phyloP scores from a whole-genome alignment of 2,329 filamentous ascomycete genomes.

The Penicillium sp. region DNA sequence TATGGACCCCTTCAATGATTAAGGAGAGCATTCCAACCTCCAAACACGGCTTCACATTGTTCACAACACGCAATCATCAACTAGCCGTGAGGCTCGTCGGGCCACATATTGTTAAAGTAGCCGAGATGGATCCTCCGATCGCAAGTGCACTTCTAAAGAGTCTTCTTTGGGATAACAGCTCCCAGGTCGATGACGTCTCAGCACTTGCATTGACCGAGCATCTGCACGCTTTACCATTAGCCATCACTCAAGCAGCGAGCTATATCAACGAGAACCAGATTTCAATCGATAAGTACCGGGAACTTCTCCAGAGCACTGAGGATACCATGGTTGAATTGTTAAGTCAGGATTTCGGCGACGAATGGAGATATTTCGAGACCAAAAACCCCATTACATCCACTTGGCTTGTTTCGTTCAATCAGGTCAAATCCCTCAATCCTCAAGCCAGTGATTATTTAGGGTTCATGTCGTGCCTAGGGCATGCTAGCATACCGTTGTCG shows the following conservation, averaged over 20 bases:
- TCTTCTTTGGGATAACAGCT: slow-evolving; percentile 16
- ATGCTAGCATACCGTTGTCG: slow-evolving; percentile 31
- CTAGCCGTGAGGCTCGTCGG: no score
- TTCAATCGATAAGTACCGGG: neutral
- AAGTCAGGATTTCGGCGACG: slow-evolving; percentile 17
- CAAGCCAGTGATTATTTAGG: slow-evolving; percentile 25
- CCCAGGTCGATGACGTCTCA: neutral
- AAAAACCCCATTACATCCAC: slow-evolving; percentile 16
- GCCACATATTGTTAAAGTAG: no score
- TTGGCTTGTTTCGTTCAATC: slow-evolving; percentile 18
- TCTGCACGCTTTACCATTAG: slow-evolving; percentile 31
- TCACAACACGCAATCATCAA: no score
- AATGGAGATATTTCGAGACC: neutral
- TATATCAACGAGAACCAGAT: slow-evolving; percentile 26
- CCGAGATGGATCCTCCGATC: no score
- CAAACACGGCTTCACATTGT: no score
- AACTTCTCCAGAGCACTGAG: slow-evolving; percentile 14
- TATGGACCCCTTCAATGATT: no score
- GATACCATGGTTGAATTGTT: neutral
- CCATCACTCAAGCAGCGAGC: slow-evolving; percentile 31
- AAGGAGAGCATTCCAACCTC: no score
- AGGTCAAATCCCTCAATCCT: slow-evolving; percentile 18
- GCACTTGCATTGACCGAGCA: slow-evolving; percentile 20
- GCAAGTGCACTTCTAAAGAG: neutral
- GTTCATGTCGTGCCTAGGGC: slow-evolving; percentile 37